Evolutionary conservation across 129 eudicot species (phyloP), one percentile per base, ranked within the genome.

Genomic region (Lactuca sativa): DNA sequence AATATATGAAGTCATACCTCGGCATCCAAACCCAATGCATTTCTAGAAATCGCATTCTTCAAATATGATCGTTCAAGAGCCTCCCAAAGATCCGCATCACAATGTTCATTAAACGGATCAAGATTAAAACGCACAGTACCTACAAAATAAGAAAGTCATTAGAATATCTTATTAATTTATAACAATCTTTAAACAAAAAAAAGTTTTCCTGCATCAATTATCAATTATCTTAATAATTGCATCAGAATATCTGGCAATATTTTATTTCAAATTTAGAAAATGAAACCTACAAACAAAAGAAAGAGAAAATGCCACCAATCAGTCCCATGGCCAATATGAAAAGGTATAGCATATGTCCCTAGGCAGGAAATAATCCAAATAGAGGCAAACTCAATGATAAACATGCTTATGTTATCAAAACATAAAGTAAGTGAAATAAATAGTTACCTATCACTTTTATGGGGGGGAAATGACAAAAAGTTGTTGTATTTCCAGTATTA

Each of bases 71-170:
- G 77, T 80, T 93, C 99, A 60, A 93, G 74, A 77, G 97, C 96
- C 85, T 93, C 99, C 99, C 99, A 93, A 7, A 89, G 82, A 74
- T 93, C 97, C 56, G 82, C 83, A 82, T 90, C 97, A 67, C 84
- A 80, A 85, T 93, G 97, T 62, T 93, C 99, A 56, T 66, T 78
- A 57, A 93, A 93, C 51, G 99, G 99, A 82, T 93, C 99, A 67
- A 93, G 99, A 85, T 93, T 93, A 79, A 93, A 93, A 34, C 99
- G 83, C 64, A 93, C 93, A 56, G 82, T 83, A 48, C 98, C 97
- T 93, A 75, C 17, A 47, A 80, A 72, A 25, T 63, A 43, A 54
- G 71, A 52, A 25, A 13, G 21, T 67, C 9, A 66, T 16, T 32
- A 48, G 51, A 70, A 70, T 48, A 13, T 9, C 21, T 13, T 33